Percentiles rank a stretch among this genome's conserved stretches.
Evolutionary conservation across 352 stramenopile species (phyloP).

Genomic region (Phytopythium delawarense): DNA sequence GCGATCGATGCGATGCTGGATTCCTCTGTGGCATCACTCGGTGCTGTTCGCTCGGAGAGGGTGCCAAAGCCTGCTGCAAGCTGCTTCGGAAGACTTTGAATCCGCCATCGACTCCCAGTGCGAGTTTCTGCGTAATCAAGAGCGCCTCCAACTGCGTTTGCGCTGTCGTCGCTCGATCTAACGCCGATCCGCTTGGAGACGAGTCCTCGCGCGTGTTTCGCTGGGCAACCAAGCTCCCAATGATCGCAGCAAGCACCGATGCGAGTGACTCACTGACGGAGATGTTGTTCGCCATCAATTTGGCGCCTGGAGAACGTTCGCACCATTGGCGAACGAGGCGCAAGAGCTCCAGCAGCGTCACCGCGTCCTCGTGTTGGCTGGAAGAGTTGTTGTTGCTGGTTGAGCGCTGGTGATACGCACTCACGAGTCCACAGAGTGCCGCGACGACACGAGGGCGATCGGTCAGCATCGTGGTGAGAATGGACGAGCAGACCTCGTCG

Average conservation of each 20-base stretch:
- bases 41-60: background rate
- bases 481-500: constrained; percentile 12
- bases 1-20: background rate
- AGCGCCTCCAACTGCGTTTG: constrained; percentile 9
- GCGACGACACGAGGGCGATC: background rate
- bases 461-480: constrained; percentile 10
- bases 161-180: background rate
- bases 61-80: background rate
- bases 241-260: constrained; percentile 6
- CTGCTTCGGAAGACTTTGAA: background rate
- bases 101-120: background rate
- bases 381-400: background rate
- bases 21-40: background rate
- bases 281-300: background rate
- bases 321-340: constrained; percentile 21
- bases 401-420: background rate
- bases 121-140: constrained; percentile 1
- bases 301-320: constrained; percentile 1
- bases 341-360: constrained; percentile 19
- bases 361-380: background rate
- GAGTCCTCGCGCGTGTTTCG: constrained; percentile 5
- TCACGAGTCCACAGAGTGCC: background rate
- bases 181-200: background rate
- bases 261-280: constrained; percentile 7
- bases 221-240: constrained; percentile 4